Base-by-base conservation (phyloP, 768 basidiomycete species). In the Bullera alba region DNA sequence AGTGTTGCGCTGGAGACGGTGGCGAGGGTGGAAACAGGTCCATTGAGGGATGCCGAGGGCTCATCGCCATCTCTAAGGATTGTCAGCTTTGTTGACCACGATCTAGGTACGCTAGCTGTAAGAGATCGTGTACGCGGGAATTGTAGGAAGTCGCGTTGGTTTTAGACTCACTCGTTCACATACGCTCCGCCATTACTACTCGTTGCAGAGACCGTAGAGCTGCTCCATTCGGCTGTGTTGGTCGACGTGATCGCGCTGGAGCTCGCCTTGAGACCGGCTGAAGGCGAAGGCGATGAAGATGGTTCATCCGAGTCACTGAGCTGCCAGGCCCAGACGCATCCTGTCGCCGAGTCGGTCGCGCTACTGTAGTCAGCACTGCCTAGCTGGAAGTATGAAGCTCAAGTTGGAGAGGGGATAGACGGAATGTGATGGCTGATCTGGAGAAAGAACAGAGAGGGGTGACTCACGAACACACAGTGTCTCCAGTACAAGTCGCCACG, bases 401-500 rank as follows among this genome's bases (percentile, higher is more conserved):
- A n/a, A 22, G 21, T 8, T 41, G 38, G 14, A 41, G 38, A 22
- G 21, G 21, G 21, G 21, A 41, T 14, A 8, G 38, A 8, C 21
- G 12, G 21, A 22, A 10, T 8, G 21, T 22, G 8, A 14, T 10
- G 38, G 14, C 38, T 41, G 38, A 8, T 22, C 12, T 41, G 38
- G 38, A 14, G 21, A 14, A 22, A 10, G 21, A 12, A 41, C 12
- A 22, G 12, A 41, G 21, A 28, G 28, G 23, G 7, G 6, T 12
- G 26, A 43, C 42, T 43, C 42, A 43, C 42, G 42, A 43, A 21
- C 42, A 43, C 5, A 43, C 23, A 28, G 23, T 43, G 19, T 43
- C 42, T 6, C 42, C 42, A 10, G 42, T 28, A 19, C 42, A 43
- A 5, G 6, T 28, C 25, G 21, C 23, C 23, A 43, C 28, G 12